Evolutionary conservation across 2,329 filamentous ascomycete genomes (phyloP).

Genomic region (Colletotrichum sp.): DNA sequence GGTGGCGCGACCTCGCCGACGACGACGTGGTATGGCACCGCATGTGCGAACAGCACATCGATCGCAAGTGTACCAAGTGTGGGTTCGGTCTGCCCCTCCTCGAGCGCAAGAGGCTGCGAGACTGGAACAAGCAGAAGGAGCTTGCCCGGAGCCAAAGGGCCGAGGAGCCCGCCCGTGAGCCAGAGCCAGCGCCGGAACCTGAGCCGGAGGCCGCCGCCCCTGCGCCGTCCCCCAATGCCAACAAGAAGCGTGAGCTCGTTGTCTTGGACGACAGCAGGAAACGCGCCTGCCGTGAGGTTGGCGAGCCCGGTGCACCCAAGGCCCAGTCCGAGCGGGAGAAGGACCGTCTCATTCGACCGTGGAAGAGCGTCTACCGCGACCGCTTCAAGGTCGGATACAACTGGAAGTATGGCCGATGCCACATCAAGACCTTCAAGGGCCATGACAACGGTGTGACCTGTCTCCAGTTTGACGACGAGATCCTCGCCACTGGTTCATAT

Average conservation of each 20-base stretch:
- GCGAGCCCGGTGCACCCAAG: conserved; percentile 13
- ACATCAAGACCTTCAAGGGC: conserved; percentile 82
- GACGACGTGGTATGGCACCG: conserved; percentile 97
- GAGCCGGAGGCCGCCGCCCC: conserved; percentile 24
- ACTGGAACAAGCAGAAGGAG: conserved; percentile 86
- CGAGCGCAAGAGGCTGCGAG: conserved; percentile 85
- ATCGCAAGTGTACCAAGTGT: conserved; percentile 91
- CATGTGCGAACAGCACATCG: conserved; percentile 93
- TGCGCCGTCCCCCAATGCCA: conserved; percentile 24
- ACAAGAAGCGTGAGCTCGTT: conserved; percentile 37
- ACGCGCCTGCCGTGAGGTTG: conserved; percentile 31
- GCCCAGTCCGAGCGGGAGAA: conserved; percentile 36
- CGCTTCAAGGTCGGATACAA: conserved; percentile 95
- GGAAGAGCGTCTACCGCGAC: conserved; percentile 98
- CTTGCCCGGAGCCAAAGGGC: conserved; percentile 42
- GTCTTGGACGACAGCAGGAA: conserved; percentile 37
- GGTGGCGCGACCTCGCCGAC: conserved; percentile 90
- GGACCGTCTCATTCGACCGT: conserved; percentile 69
- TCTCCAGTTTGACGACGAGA: conserved; percentile 77
- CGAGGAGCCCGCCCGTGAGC: conserved; percentile 19
- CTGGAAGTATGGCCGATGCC: conserved; percentile 94
- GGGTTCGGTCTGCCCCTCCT: conserved; percentile 92
- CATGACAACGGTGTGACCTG: conserved; percentile 76
- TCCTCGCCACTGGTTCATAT: conserved; percentile 93
- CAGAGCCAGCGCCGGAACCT: conserved; percentile 20